Evolutionary conservation across 208 protist species (phyloP).

Genomic region (Wallacemonas sp.): DNA sequence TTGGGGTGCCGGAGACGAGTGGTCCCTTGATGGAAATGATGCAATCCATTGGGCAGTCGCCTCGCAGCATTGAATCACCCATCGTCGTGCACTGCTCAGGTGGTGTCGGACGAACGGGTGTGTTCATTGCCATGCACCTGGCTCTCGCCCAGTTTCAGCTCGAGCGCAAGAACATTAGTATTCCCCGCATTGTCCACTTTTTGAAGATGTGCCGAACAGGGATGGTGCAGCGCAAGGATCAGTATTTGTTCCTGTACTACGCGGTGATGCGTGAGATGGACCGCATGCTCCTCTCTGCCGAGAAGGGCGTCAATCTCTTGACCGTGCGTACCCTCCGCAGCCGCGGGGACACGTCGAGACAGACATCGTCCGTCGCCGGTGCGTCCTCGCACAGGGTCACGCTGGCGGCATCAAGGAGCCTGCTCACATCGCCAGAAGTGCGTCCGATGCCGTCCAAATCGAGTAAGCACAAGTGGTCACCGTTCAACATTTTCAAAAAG

Average conservation of each 20-base stretch:
- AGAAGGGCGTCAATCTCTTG: conserved; percentile 58
- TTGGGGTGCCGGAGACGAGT: conserved; percentile 77
- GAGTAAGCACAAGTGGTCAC: conserved; percentile 7
- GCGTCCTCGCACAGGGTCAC: neutral
- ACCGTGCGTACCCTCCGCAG: conserved; percentile 28
- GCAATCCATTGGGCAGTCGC: conserved; percentile 55
- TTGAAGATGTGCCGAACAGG: conserved; percentile 75
- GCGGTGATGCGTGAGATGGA: conserved; percentile 71
- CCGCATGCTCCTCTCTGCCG: conserved; percentile 69
- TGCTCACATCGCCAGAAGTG: conserved; percentile 10
- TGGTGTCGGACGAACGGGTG: conserved; percentile 83
- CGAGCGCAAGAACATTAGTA: conserved; percentile 48
- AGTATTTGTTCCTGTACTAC: conserved; percentile 86
- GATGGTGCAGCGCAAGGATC: conserved; percentile 84
- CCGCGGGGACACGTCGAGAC: conserved; percentile 1
- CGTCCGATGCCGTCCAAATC: conserved; percentile 6
- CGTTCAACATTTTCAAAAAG: conserved; percentile 4
- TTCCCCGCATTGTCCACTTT: conserved; percentile 59
- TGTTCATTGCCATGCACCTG: conserved; percentile 85
- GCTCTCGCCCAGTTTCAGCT: conserved; percentile 73
- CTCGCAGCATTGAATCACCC: conserved; percentile 43
- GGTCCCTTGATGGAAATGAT: conserved; percentile 79
- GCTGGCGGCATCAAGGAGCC: neutral
- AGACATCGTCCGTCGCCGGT: too few relatives aligned
- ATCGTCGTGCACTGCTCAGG: conserved; percentile 89